phyloP scores from a whole-genome alignment of 768 basidiomycete species.

The Leccinum ochraceum region DNA sequence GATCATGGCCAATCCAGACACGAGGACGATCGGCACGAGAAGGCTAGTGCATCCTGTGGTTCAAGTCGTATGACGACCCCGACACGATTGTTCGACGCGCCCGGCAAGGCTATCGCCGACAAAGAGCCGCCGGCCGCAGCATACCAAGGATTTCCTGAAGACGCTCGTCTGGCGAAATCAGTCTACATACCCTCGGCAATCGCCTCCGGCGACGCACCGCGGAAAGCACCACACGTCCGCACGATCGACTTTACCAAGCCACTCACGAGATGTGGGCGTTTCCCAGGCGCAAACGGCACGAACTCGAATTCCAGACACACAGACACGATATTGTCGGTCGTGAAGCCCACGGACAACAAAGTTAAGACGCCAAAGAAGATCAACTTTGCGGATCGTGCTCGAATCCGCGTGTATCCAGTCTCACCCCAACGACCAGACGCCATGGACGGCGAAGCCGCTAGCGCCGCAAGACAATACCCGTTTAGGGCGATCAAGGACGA shows the following conservation, averaged over 20 bases:
- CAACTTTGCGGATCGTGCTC: conserved; percentile 26
- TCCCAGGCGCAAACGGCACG: conserved; percentile 1
- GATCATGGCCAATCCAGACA: background rate
- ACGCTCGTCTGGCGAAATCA: background rate
- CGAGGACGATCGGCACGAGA: background rate
- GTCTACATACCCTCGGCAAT: background rate
- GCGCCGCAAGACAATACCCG: background rate
- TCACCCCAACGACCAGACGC: conserved; percentile 12
- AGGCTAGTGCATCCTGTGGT: background rate
- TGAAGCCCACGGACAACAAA: conserved; percentile 10
- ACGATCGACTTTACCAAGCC: conserved; percentile 33
- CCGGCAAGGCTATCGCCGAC: conserved; percentile 7
- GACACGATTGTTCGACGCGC: conserved; percentile 7
- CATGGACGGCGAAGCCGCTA: background rate
- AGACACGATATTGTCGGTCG: conserved; percentile 4
- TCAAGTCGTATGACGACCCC: background rate
- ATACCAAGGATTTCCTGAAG: background rate
- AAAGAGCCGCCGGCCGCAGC: background rate
- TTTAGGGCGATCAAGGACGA: background rate
- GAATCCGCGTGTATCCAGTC: conserved; percentile 19
- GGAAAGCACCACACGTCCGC: conserved; percentile 10
- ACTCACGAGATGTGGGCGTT: conserved; percentile 12
- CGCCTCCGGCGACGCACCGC: background rate
- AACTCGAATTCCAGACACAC: conserved; percentile 5
- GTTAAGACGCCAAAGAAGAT: conserved; percentile 29